Evolutionary conservation across 345 rosid genomes (phyloP).

Genomic region (Eucalyptus polybractea): DNA sequence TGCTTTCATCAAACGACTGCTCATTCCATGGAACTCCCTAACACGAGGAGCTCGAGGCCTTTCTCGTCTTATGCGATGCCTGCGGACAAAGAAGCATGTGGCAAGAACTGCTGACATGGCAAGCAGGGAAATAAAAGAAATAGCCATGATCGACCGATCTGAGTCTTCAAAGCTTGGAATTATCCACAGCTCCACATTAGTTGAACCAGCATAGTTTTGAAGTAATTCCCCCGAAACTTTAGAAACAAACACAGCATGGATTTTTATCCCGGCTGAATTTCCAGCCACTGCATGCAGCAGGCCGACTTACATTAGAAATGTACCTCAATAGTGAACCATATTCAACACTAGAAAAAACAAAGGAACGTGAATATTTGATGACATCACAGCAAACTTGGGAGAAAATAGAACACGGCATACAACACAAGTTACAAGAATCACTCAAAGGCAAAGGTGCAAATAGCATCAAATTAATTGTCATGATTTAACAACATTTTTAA

Average conservation of each 20-base stretch:
- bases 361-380: background rate
- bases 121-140: no score
- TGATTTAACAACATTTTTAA: background rate
- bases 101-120: no score
- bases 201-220: no score
- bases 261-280: slow-evolving; percentile 63
- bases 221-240: background rate
- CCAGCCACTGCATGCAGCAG: slow-evolving; percentile 69
- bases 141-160: no score
- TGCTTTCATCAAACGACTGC: no score
- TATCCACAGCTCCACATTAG: no score
- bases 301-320: background rate
- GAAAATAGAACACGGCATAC: background rate
- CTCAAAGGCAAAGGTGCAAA: background rate
- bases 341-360: background rate
- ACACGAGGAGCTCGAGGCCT: no score
- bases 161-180: no score
- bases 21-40: no score
- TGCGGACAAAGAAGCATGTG: no score
- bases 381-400: background rate
- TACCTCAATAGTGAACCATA: background rate
- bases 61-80: no score
- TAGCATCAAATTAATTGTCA: background rate
- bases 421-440: background rate
- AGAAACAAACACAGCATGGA: slow-evolving; percentile 71